These are phyloP conservation scores for Oryza meyeriana DNA, from an alignment of 176 grass and related monocot species.

Conservation along the genomic window DNA sequence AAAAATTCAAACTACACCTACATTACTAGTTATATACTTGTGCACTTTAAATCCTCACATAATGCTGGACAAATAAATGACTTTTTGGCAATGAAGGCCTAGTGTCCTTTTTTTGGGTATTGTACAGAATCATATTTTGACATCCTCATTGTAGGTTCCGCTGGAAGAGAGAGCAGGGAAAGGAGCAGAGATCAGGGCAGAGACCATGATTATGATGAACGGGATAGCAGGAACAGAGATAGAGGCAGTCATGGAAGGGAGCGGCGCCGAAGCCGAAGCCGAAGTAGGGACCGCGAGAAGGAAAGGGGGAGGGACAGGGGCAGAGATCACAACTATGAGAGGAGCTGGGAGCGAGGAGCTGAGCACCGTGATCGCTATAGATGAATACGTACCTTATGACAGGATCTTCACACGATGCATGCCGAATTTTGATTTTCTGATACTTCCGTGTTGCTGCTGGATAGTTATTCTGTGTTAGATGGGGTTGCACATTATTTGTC, in stretches of 20 bases:
- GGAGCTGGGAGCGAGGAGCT: constrained; percentile 37
- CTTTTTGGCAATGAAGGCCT: neutral
- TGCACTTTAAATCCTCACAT: neutral
- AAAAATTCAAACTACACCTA: neutral
- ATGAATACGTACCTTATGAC: constrained; percentile 2
- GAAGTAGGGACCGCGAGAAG: constrained; percentile 53
- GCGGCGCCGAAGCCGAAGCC: constrained; percentile 46
- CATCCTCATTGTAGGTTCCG: constrained; percentile 22
- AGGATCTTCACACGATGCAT: neutral
- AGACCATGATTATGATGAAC: constrained; percentile 32
- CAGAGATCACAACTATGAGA: constrained; percentile 43
- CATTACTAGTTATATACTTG: neutral
- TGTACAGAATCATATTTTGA: neutral
- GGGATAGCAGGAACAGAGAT: constrained; percentile 48
- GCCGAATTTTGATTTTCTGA: constrained; percentile 11
- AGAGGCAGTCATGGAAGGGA: constrained; percentile 54
- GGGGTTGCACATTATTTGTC: neutral
- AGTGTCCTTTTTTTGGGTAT: neutral
- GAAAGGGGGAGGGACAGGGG: constrained; percentile 60
- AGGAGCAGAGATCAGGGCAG: constrained; percentile 50
- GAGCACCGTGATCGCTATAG: constrained; percentile 42
- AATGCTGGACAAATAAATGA: neutral
- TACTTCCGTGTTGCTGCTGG: neutral
- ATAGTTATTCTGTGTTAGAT: neutral
- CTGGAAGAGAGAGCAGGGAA: constrained; percentile 42